These are phyloP conservation scores for Candida verbasci DNA, from an alignment of 805 yeast genomes.

Conservation along the genomic window DNA sequence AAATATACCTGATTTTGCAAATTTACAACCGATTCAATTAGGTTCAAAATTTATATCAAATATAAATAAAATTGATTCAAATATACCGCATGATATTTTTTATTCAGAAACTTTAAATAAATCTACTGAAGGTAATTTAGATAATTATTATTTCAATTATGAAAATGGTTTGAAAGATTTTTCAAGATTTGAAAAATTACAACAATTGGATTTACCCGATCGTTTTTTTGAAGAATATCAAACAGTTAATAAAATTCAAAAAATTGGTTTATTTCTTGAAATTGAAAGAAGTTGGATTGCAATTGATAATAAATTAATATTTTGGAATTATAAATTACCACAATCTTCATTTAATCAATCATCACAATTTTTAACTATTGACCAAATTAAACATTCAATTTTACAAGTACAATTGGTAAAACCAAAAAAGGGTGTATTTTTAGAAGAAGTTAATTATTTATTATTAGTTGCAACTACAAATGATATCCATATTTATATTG, in stretches of 20 bases:
- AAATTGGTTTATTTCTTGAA: slow-evolving; percentile 81
- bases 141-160: slow-evolving; percentile 57
- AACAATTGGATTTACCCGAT: slow-evolving; percentile 73
- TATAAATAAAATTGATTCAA: slow-evolving; percentile 55
- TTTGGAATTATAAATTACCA: slow-evolving; percentile 75
- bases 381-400: slow-evolving; percentile 75
- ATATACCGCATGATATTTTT: slow-evolving; percentile 53
- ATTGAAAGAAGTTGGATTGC: slow-evolving; percentile 83
- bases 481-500: slow-evolving; percentile 72
- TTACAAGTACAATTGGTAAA: slow-evolving; percentile 70
- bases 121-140: slow-evolving; percentile 42
- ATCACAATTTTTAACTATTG: slow-evolving; percentile 71
- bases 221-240: slow-evolving; percentile 69
- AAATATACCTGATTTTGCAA: slow-evolving; percentile 46
- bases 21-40: slow-evolving; percentile 49
- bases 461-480: slow-evolving; percentile 76
- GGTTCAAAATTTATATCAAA: slow-evolving; percentile 62
- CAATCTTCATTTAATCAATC: slow-evolving; percentile 41
- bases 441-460: slow-evolving; percentile 68
- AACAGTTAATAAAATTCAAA: slow-evolving; percentile 52
- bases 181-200: slow-evolving; percentile 73
- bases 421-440: slow-evolving; percentile 79
- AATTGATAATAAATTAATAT: slow-evolving; percentile 70
- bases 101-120: slow-evolving; percentile 52
- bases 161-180: slow-evolving; percentile 46